Conservation (phyloP, 352 stramenopile genomes). For the Globisporangium irregulare region DNA sequence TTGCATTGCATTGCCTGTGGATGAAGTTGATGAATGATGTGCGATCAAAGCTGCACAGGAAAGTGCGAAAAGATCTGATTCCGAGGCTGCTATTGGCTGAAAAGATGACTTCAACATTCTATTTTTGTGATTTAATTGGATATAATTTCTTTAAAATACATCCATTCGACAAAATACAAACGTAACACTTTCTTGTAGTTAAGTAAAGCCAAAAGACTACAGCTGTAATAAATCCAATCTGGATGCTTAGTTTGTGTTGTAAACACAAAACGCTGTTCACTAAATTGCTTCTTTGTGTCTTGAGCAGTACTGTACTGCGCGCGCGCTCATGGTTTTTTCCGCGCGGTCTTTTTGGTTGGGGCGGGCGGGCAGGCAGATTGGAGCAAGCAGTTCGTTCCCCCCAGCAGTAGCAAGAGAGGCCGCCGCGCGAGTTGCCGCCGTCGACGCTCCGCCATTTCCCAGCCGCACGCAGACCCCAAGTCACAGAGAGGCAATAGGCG, state of each 20-base stretch:
- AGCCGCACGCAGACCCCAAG: neutral
- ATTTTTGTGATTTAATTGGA: neutral
- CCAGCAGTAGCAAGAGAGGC: neutral
- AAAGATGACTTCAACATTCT: neutral
- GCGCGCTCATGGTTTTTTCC: constrained; percentile 2
- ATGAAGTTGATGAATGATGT: neutral
- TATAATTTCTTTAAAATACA: neutral
- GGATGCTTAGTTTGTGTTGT: neutral
- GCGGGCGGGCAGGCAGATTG: neutral
- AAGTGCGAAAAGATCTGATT: constrained; percentile 4
- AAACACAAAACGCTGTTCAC: neutral
- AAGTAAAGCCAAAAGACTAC: neutral
- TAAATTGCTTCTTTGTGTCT: neutral
- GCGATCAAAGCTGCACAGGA: constrained; percentile 1
- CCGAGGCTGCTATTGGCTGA: neutral
- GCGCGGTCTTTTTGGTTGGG: neutral
- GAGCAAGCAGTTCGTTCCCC: neutral
- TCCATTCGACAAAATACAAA: neutral
- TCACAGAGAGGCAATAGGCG: neutral
- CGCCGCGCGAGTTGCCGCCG: neutral
- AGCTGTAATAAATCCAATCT: neutral
- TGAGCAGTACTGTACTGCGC: neutral
- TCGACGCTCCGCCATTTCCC: neutral
- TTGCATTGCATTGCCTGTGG: neutral
- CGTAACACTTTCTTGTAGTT: neutral